phyloP scores from a whole-genome alignment of 257 asterid species.

The Plantago major region DNA sequence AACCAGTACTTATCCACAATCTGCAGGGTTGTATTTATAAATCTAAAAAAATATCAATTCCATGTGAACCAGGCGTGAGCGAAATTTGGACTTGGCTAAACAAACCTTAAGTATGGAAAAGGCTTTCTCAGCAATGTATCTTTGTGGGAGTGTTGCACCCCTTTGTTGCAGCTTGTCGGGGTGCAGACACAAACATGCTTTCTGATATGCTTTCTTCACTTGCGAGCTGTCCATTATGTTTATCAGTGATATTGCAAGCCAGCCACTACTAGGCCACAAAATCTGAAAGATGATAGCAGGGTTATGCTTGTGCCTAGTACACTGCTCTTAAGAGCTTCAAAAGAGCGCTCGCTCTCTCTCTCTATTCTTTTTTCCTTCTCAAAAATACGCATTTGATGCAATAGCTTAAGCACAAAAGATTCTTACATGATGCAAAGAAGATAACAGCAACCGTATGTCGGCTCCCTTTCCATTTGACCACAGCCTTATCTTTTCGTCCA shows the following conservation, averaged over 20 bases:
- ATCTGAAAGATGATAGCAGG: slow-evolving; percentile 36
- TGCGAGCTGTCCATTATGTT: slow-evolving; percentile 41
- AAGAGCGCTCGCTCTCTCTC: too few species aligned
- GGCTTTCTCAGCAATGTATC: slow-evolving; percentile 57
- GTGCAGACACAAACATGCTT: slow-evolving; percentile 65
- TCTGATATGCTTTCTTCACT: slow-evolving; percentile 78
- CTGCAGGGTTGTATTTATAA: not conserved
- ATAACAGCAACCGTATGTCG: slow-evolving; percentile 61
- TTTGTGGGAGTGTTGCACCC: slow-evolving; percentile 60
- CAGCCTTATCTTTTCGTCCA: slow-evolving; percentile 51
- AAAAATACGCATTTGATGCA: not conserved
- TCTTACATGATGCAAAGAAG: slow-evolving; percentile 71
- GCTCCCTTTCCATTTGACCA: slow-evolving; percentile 69
- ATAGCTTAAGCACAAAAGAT: not conserved
- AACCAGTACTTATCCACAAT: not conserved
- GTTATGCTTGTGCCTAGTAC: not conserved
- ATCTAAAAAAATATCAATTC: not conserved
- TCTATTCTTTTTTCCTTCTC: not conserved
- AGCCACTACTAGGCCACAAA: slow-evolving; percentile 63
- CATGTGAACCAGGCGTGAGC: not conserved
- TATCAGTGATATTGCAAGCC: slow-evolving; percentile 41
- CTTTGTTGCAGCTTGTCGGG: slow-evolving; percentile 86
- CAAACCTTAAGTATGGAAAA: slow-evolving; percentile 65
- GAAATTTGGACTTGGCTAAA: not conserved
- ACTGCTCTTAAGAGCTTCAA: too few species aligned